phyloP scores from a whole-genome alignment of 495 filamentous ascomycete species.

The Podospora conica region DNA sequence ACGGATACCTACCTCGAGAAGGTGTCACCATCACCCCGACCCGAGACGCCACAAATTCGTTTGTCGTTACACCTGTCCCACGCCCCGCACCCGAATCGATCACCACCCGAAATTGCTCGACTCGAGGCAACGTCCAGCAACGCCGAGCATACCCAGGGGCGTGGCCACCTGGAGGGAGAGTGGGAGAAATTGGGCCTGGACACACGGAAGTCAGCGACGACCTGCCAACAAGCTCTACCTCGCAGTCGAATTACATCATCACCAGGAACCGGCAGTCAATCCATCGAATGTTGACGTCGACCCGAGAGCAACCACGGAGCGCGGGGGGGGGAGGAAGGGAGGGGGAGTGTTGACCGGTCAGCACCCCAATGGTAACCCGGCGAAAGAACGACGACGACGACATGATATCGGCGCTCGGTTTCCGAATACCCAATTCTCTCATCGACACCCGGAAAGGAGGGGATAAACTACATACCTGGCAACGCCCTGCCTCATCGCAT shows the following conservation, averaged over 20 bases:
- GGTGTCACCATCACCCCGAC: neutral
- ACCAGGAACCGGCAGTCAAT: neutral
- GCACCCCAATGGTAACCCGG: too few species aligned
- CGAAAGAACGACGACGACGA: too few species aligned
- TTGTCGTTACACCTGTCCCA: neutral
- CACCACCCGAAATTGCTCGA: neutral
- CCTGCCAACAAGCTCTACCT: neutral
- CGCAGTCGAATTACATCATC: neutral
- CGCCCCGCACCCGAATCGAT: neutral
- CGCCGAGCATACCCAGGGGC: neutral
- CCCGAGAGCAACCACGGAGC: neutral
- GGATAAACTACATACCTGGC: neutral
- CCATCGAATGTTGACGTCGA: neutral
- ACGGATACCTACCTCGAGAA: neutral
- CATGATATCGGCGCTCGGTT: too few species aligned
- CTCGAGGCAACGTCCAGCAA: neutral
- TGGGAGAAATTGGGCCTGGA: neutral
- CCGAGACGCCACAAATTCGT: neutral
- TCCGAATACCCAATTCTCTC: too few species aligned
- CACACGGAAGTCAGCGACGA: neutral
- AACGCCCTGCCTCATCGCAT: neutral
- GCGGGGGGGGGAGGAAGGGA: neutral
- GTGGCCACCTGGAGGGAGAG: neutral
- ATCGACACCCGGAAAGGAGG: too few species aligned
- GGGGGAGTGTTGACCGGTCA: too few species aligned